phyloP scores from a whole-genome alignment of 306 rosid species.

The Malus fusca region DNA sequence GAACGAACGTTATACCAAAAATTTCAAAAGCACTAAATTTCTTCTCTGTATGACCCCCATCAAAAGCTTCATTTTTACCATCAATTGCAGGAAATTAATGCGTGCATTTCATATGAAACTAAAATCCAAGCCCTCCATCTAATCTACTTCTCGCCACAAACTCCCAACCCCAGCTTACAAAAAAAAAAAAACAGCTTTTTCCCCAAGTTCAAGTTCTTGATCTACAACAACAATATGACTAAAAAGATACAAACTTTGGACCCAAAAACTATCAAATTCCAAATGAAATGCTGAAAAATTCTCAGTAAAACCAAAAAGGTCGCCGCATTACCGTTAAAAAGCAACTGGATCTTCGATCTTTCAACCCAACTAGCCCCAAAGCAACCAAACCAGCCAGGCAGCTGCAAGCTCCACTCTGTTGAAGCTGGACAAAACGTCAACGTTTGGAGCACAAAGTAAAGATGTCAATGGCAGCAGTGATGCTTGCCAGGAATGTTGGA shows the following conservation, averaged over 20 bases:
- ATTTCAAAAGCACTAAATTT: background rate
- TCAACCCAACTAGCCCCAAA: background rate
- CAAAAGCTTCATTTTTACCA: background rate
- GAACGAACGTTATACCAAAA: background rate
- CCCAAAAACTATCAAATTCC: constrained; percentile 1
- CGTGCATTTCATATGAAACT: background rate
- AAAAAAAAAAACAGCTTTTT: background rate
- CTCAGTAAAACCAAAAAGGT: background rate
- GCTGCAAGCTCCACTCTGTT: background rate
- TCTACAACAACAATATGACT: background rate
- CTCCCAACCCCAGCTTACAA: constrained; percentile 8
- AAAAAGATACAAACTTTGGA: constrained; percentile 13
- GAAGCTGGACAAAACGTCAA: background rate
- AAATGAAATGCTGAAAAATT: background rate
- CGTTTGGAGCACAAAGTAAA: background rate
- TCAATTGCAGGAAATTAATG: background rate
- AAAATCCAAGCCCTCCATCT: background rate
- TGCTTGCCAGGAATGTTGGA: background rate
- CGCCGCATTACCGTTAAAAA: constrained; percentile 11
- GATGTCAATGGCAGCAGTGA: background rate
- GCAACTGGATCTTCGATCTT: constrained; percentile 13
- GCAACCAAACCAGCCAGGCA: background rate
- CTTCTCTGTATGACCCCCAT: background rate
- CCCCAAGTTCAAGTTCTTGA: background rate
- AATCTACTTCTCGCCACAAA: background rate